Percentiles rank a stretch among this genome's conserved stretches.
These are phyloP conservation scores for Penicillium cinerascens DNA, from an alignment of 495 filamentous ascomycete genomes.

Conservation along the genomic window DNA sequence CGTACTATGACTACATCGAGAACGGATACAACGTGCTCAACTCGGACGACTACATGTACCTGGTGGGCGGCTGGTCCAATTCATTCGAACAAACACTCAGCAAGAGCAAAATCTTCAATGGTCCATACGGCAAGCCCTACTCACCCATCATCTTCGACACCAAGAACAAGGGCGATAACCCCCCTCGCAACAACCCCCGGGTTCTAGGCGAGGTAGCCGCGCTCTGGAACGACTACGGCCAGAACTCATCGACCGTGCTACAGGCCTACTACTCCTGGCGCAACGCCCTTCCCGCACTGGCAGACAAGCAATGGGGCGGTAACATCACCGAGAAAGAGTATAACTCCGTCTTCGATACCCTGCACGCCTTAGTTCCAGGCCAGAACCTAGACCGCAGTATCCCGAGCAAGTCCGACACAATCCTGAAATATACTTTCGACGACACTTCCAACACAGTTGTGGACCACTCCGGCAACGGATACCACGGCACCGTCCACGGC, in stretches of 20 bases:
- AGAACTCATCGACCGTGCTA: conserved; percentile 42
- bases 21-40: conserved; percentile 52
- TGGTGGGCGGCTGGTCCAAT: conserved; percentile 45
- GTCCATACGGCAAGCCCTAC: conserved; percentile 38
- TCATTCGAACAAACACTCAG: conserved; percentile 35
- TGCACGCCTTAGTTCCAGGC: conserved; percentile 37
- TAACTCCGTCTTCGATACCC: conserved; percentile 27
- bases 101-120: conserved; percentile 44
- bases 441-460: conserved; percentile 9
- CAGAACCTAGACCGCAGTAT: conserved; percentile 48
- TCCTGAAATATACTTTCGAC: conserved; percentile 39
- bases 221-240: conserved; percentile 52
- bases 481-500: conserved; percentile 35
- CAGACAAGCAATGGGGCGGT: conserved; percentile 55
- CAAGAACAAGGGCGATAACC: conserved; percentile 41
- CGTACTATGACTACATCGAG: conserved; percentile 45
- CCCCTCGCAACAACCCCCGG: conserved; percentile 30
- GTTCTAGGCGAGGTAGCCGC: conserved; percentile 44
- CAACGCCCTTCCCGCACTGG: conserved; percentile 45
- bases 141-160: conserved; percentile 47
- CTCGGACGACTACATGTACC: conserved; percentile 49
- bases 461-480: conserved; percentile 46
- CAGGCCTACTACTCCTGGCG: conserved; percentile 50
- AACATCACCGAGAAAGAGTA: conserved; percentile 40
- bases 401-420: conserved; percentile 31